Conservation (phyloP, 176 grass and related monocot species). For the Oryza officinalis region DNA sequence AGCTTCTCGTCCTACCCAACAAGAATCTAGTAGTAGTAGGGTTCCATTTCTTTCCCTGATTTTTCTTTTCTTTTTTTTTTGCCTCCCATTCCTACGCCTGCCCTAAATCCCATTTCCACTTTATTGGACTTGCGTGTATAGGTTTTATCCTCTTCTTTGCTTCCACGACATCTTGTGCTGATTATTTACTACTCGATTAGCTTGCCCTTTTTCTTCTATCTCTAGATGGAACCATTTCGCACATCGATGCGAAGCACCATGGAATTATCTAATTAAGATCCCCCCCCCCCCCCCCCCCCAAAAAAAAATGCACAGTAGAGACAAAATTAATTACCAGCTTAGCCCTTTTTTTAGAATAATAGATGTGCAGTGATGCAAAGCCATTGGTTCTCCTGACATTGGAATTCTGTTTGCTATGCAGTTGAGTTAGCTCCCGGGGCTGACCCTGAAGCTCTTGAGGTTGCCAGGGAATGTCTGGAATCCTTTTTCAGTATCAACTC, state of each 20-base stretch:
- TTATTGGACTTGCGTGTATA: not conserved
- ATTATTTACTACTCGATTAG: not conserved
- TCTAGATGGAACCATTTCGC: not conserved
- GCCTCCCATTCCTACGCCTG: not conserved
- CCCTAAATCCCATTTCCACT: not conserved
- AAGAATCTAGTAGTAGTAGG: not conserved
- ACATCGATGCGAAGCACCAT: not conserved
- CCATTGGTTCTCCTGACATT: not conserved
- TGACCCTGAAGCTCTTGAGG: constrained; percentile 72
- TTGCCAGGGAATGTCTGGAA: constrained; percentile 63
- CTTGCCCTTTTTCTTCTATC: not conserved
- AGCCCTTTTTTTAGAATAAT: not conserved
- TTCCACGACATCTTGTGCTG: not conserved
- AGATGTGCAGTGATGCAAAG: not conserved
- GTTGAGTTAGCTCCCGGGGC: constrained; percentile 55
- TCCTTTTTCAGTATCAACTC: constrained; percentile 51
- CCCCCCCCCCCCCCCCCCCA: no score
- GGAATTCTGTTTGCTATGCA: constrained; percentile 40
- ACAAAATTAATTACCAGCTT: not conserved
- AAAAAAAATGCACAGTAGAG: not conserved
- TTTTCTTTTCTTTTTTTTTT: not conserved
- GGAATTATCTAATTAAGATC: not conserved
- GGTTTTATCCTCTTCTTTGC: not conserved
- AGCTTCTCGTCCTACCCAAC: no score
- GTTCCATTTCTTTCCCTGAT: not conserved